These are phyloP conservation scores for Leavenworthia alabamica DNA, from an alignment of 345 rosid species.

Conservation along the genomic window DNA sequence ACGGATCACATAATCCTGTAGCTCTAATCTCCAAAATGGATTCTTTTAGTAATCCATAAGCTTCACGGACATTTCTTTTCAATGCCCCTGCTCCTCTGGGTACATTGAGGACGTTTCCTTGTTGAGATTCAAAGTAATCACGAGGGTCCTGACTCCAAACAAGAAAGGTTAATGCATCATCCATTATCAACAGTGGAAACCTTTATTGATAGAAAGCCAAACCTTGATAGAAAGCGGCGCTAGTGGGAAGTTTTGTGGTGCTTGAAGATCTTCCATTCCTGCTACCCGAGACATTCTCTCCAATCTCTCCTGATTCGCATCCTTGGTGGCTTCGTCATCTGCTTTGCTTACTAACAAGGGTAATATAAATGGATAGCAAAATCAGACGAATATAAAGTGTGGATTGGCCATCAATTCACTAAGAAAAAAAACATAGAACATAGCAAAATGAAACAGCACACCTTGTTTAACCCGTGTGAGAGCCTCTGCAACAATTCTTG, in stretches of 20 bases:
- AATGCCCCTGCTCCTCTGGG: constrained; percentile 33
- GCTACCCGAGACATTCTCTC: constrained; percentile 49
- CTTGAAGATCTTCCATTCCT: constrained; percentile 83
- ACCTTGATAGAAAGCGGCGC: constrained; percentile 85
- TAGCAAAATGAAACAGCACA: constrained; percentile 28
- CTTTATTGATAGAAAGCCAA: constrained; percentile 4
- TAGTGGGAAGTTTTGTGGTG: constrained; percentile 42
- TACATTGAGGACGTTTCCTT: constrained; percentile 50
- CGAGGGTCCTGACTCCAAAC: constrained; percentile 69
- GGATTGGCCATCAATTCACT: neutral
- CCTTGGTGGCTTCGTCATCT: too few species aligned
- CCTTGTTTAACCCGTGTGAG: constrained; percentile 70
- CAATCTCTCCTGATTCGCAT: constrained; percentile 41
- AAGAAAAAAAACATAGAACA: neutral
- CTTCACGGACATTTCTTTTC: constrained; percentile 47
- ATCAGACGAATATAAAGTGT: constrained; percentile 13
- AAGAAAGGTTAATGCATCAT: neutral
- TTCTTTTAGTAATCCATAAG: constrained; percentile 55
- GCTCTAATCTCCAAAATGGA: constrained; percentile 51
- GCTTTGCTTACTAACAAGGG: too few species aligned
- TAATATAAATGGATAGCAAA: too few species aligned
- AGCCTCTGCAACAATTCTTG: constrained; percentile 64
- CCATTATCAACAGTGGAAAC: constrained; percentile 16
- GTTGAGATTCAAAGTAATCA: constrained; percentile 96
- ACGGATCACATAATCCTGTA: constrained; percentile 53